Percentiles rank a stretch among this genome's conserved stretches.
Evolutionary conservation across 805 yeast genomes (phyloP).

Genomic region (Cyberlindnera petersonii): DNA sequence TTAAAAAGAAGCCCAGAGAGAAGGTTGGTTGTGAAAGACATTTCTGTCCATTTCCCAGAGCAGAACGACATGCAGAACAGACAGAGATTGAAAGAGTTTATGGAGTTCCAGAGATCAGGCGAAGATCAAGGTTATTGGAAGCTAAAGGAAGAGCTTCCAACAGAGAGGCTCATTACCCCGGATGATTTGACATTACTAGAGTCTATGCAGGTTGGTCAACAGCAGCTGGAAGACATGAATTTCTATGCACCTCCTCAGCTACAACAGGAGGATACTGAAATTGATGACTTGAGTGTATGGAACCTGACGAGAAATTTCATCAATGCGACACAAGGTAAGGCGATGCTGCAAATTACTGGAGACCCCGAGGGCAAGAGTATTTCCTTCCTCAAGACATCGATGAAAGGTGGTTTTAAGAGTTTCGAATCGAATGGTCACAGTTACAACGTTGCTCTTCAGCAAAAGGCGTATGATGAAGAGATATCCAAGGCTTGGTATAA

Average conservation of each 20-base stretch:
- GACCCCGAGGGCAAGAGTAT: conserved; percentile 91
- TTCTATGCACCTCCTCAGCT: too few relatives aligned
- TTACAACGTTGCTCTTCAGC: conserved; percentile 80
- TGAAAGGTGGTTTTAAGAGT: conserved; percentile 82
- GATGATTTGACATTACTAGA: conserved; percentile 87
- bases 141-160: conserved; percentile 70
- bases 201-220: conserved; percentile 93
- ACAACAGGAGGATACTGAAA: conserved; percentile 48
- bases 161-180: conserved; percentile 78
- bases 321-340: conserved; percentile 92
- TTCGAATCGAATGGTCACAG: conserved; percentile 58
- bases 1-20: conserved; percentile 70
- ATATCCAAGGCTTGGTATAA: conserved; percentile 85
- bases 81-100: conserved; percentile 91
- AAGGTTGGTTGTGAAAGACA: conserved; percentile 79
- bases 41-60: conserved; percentile 90
- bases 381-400: conserved; percentile 84
- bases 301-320: conserved; percentile 86
- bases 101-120: conserved; percentile 95
- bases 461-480: conserved; percentile 87
- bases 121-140: conserved; percentile 96
- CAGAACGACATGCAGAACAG: conserved; percentile 97
- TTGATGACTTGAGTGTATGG: conserved; percentile 92
- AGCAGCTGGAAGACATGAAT: conserved; percentile 75
- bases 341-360: conserved; percentile 93